Base-by-base conservation (phyloP, 208 protist species). In the Acanthamoeba culbertsoni region DNA sequence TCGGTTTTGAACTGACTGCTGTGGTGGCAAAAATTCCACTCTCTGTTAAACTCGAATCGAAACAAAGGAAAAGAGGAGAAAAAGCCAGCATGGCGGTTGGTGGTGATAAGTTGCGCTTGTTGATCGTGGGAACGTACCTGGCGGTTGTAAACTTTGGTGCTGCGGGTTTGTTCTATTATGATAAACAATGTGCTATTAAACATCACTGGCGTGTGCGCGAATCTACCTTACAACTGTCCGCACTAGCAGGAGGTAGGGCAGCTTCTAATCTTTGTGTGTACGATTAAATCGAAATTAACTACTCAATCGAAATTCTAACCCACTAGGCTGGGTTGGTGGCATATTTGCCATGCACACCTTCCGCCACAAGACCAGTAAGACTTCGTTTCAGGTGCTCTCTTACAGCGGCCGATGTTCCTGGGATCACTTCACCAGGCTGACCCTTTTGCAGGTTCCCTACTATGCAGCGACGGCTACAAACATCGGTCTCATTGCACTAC, bases 151-250 rank as follows among this genome's bases (percentile, higher is more conserved):
- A 95, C 84, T 73, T 48, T 18, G 77, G 77, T 28, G 59, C 77
- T 26, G 94, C 79, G 12, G 73, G 82, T 7, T 31, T 95, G 12
- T 95, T 95, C 31, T 95, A 93, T 45, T 92, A 95, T 71, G 94
- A 95, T 55, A 95, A 95, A 51, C 91, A 95, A 51, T 82, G 75
- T 33, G 94, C 94, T 40, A 88, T 95, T 33, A 31, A 65, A 35
- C 94, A 95, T n/a, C 63, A 92, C 33, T 95, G 94, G 94, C 42
- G 94, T 40, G 91, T 95, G 35, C 57, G 79, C 46, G 94, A 95
- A 46, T 63, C 37, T 37, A 93, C 90, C 28, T 33, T 95, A 31
- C 94, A 95, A 55, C 35, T 95, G 18, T 71, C 90, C n/a, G 94
- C 48, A 14, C 48, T 95, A 14, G 35, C 48, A 26, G 93, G 77